Conservation (phyloP, 140 eudicot genomes). For the Eryngium alpinum region DNA sequence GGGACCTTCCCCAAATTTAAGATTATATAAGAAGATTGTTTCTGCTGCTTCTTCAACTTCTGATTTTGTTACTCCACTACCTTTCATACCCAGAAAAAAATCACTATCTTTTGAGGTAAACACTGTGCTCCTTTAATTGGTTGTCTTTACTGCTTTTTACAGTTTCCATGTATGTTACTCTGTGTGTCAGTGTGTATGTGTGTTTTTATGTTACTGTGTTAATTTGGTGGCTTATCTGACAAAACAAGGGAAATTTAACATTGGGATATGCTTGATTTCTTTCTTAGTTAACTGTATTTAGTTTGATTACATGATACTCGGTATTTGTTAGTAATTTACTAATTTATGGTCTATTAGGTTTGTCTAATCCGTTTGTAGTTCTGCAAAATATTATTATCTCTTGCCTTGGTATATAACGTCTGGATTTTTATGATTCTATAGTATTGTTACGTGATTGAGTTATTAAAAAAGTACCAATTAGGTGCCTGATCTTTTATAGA, state of each 20-base stretch:
- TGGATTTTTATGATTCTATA: background rate
- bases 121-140: background rate
- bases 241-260: background rate
- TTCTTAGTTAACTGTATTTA: background rate
- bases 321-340: too few species aligned
- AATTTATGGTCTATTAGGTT: background rate
- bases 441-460: background rate
- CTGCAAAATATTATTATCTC: background rate
- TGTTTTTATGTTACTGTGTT: background rate
- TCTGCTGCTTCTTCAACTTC: constrained; percentile 28
- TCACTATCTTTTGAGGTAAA: constrained; percentile 54
- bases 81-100: constrained; percentile 34
- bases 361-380: background rate
- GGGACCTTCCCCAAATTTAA: constrained; percentile 22
- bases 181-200: background rate
- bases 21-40: constrained; percentile 26
- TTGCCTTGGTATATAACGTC: background rate
- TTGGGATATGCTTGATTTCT: background rate
- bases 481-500: background rate
- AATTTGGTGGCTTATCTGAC: background rate
- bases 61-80: constrained; percentile 33
- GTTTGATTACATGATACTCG: background rate
- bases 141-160: background rate
- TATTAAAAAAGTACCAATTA: background rate
- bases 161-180: background rate